Base-by-base conservation (phyloP, 1,139 yeast species). In the Blastobotrys indianensis region DNA sequence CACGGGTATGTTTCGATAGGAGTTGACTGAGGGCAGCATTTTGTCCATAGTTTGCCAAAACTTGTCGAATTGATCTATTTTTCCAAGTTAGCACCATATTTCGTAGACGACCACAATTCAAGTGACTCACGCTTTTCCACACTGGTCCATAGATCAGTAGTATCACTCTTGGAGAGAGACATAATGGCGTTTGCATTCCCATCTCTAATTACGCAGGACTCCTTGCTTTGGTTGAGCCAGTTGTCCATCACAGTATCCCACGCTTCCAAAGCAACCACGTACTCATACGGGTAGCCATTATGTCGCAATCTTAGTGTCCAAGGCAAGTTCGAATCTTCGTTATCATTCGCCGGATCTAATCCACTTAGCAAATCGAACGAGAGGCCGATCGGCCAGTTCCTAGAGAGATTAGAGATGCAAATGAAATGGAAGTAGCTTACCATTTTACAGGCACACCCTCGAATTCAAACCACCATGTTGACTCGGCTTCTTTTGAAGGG, bases 161-260 rank as follows among this genome's bases (percentile, higher is more conserved):
- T 74, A 47, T 82, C 80, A 1, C 69, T 70, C 51, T 77, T 80
- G 11, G 92, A 78, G 48, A 90, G 65, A 32, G 74, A 72, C 95
- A 90, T 83, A 20, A 90, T 76, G 1, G 79, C 74, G 53, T 83
- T 85, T 7, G 95, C 75, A 23, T 78, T 76, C 0, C 95, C 94
- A 53, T 82, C 79, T 32, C 84, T 62, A 0, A 87, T 77, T 59
- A 73, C 85, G 56, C 85, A 78, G 2, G 88, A 75, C 59, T 90
- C 96, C 57, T 90, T 90, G 60, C 86, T 65, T 52, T 79, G 88
- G 61, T 88, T 87, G 49, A 80, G 69, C 79, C 92, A 78, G 43
- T 77, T 74, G 45, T 74, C 76, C 45, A 70, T 68, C 29, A 85
- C 50, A 12, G 67, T 64, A 1, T 58, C 47, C 8, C 55, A 59